Percentiles rank a stretch among this genome's conserved stretches.
These are phyloP conservation scores for Pseudonitzschia pungens DNA, from an alignment of 108 stramenopile genomes.

Conservation along the genomic window DNA sequence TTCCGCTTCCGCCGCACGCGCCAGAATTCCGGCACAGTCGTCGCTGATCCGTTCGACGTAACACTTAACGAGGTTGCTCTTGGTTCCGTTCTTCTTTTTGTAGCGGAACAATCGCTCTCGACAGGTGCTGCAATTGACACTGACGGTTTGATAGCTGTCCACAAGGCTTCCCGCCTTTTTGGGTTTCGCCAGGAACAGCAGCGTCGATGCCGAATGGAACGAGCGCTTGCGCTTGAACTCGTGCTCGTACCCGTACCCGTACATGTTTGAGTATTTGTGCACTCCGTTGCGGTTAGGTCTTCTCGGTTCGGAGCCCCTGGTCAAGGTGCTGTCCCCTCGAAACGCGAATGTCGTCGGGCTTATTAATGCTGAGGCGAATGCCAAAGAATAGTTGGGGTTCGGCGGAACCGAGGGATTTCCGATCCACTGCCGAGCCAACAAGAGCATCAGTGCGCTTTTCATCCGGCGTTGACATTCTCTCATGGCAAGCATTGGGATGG, in stretches of 20 bases:
- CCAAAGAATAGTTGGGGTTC: too few relatives aligned
- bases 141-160: constrained; percentile 66
- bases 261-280: too few relatives aligned
- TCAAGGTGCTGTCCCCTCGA: too few relatives aligned
- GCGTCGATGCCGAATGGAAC: neutral
- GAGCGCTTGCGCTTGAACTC: neutral
- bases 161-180: constrained; percentile 48
- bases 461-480: too few relatives aligned
- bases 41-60: constrained; percentile 59
- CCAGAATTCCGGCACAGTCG: constrained; percentile 44
- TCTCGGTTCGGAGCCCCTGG: too few relatives aligned
- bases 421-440: too few relatives aligned
- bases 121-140: constrained; percentile 66
- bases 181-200: constrained; percentile 39
- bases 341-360: too few relatives aligned
- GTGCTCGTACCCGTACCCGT: neutral
- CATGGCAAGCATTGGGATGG: too few relatives aligned
- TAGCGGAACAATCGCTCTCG: constrained; percentile 58
- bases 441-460: too few relatives aligned
- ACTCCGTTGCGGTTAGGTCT: too few relatives aligned
- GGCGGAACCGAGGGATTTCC: too few relatives aligned
- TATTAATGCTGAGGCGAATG: too few relatives aligned
- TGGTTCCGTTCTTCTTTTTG: constrained; percentile 79
- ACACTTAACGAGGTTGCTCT: constrained; percentile 71
- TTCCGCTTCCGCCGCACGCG: neutral